A percentile compares a stretch with the other conserved stretches of the same genome.
These are phyloP conservation scores for Penicillium bovifimosum DNA, from an alignment of 495 filamentous ascomycete genomes.

Conservation along the genomic window DNA sequence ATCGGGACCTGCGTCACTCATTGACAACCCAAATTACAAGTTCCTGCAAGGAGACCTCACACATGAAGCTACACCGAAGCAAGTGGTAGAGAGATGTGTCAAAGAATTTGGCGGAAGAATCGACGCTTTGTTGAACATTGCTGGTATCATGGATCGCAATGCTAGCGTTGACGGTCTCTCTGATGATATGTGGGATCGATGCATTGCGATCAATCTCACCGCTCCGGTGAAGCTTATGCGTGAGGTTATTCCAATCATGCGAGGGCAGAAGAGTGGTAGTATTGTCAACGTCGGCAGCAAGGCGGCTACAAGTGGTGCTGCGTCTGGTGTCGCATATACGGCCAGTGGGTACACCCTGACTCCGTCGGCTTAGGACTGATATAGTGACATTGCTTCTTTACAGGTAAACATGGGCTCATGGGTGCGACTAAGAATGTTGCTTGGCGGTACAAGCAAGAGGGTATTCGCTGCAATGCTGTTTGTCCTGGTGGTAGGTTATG, in stretches of 20 bases:
- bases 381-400: neutral
- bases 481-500: slow-evolving; percentile 26
- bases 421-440: slow-evolving; percentile 43
- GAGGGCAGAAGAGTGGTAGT: slow-evolving; percentile 5
- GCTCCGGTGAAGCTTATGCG: neutral
- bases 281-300: slow-evolving; percentile 40
- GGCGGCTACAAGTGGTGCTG: slow-evolving; percentile 31
- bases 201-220: neutral
- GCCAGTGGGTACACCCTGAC: slow-evolving; percentile 30
- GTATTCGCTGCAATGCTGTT: slow-evolving; percentile 29
- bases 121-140: slow-evolving; percentile 38
- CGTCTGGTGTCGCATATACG: slow-evolving; percentile 38
- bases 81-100: neutral
- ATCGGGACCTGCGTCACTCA: neutral
- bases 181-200: slow-evolving; percentile 16
- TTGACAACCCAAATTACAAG: neutral
- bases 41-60: neutral
- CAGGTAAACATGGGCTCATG: slow-evolving; percentile 12
- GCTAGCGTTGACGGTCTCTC: slow-evolving; percentile 26
- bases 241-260: neutral
- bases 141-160: slow-evolving; percentile 38
- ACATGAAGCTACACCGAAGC: neutral
- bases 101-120: slow-evolving; percentile 11
- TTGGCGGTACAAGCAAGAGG: slow-evolving; percentile 36
- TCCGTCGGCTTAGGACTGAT: no score